Conservation (phyloP, 495 filamentous ascomycete genomes). For the Cetradonia linearis region DNA sequence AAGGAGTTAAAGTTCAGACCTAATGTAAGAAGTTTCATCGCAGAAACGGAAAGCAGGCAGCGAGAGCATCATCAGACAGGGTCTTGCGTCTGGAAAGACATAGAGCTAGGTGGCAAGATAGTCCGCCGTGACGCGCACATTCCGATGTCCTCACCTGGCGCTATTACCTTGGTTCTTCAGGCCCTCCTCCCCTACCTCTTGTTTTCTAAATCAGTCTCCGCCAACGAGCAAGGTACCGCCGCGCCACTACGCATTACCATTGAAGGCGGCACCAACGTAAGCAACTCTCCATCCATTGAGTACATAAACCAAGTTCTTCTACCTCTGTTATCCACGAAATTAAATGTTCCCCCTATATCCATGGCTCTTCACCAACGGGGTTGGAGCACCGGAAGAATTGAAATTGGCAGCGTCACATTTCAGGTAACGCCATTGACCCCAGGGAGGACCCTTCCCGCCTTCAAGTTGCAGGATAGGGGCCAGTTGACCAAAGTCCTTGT, state of each 20-base stretch:
- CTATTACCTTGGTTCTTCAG: slow-evolving; percentile 66
- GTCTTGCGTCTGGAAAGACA: slow-evolving; percentile 18
- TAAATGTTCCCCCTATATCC: slow-evolving; percentile 50
- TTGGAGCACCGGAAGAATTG: slow-evolving; percentile 53
- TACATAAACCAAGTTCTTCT: slow-evolving; percentile 67
- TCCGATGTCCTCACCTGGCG: slow-evolving; percentile 27
- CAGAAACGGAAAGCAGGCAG: background rate
- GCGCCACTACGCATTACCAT: slow-evolving; percentile 43
- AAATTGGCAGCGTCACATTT: slow-evolving; percentile 51
- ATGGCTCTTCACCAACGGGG: slow-evolving; percentile 49
- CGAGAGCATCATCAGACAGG: background rate
- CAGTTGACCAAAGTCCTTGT: slow-evolving; percentile 49
- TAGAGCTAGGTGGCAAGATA: slow-evolving; percentile 16
- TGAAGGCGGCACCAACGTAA: slow-evolving; percentile 68
- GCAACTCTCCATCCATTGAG: slow-evolving; percentile 62
- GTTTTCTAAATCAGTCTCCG: slow-evolving; percentile 7
- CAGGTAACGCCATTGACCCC: slow-evolving; percentile 42
- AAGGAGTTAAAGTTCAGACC: slow-evolving; percentile 31
- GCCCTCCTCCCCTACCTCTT: slow-evolving; percentile 71
- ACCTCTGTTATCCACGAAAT: slow-evolving; percentile 48
- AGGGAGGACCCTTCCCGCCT: slow-evolving; percentile 37
- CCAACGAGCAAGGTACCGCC: background rate
- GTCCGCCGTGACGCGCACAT: slow-evolving; percentile 26
- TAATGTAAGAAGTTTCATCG: background rate
- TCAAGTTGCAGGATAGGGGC: slow-evolving; percentile 37